phyloP scores from a whole-genome alignment of 192 early-diverging fungal species.

The Oehlia diaphana region DNA sequence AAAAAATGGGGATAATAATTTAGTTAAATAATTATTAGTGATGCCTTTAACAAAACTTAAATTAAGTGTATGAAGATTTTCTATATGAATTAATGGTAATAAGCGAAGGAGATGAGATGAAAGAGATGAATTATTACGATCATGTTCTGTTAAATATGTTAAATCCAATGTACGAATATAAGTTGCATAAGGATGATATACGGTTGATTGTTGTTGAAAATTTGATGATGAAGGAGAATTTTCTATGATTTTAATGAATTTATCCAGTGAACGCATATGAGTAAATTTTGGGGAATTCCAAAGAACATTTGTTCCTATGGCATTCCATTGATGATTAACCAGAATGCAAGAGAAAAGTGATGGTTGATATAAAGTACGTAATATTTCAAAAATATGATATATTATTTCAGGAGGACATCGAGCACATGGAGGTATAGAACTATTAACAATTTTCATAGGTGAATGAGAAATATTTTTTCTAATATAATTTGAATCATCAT shows the following conservation, averaged over 20 bases:
- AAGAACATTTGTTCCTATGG: slow-evolving; percentile 23
- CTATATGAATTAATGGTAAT: slow-evolving; percentile 27
- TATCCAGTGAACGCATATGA: slow-evolving; percentile 30
- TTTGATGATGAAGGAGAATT: slow-evolving; percentile 8
- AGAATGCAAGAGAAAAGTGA: slow-evolving; percentile 29
- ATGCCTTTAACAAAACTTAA: slow-evolving; percentile 29
- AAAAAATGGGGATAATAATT: slow-evolving; percentile 29
- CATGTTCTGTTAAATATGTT: slow-evolving; percentile 26
- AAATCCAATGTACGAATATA: slow-evolving; percentile 27
- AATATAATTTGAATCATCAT: slow-evolving; percentile 1
- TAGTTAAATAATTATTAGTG: slow-evolving; percentile 29
- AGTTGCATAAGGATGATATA: slow-evolving; percentile 19
- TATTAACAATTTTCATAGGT: neutral
- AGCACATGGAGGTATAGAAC: slow-evolving; percentile 25
- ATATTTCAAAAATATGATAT: slow-evolving; percentile 22
- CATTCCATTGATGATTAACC: slow-evolving; percentile 27
- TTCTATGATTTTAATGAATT: slow-evolving; percentile 28
- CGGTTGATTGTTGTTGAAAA: neutral
- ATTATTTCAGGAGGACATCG: slow-evolving; percentile 27
- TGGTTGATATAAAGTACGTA: slow-evolving; percentile 13
- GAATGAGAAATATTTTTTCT: neutral
- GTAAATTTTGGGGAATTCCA: slow-evolving; percentile 27
- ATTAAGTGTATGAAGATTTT: slow-evolving; percentile 18
- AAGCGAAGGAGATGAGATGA: slow-evolving; percentile 28
- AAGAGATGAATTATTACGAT: slow-evolving; percentile 26